phyloP scores from a whole-genome alignment of 2,329 filamentous ascomycete species.

The Pseudodiploospora longispora region DNA sequence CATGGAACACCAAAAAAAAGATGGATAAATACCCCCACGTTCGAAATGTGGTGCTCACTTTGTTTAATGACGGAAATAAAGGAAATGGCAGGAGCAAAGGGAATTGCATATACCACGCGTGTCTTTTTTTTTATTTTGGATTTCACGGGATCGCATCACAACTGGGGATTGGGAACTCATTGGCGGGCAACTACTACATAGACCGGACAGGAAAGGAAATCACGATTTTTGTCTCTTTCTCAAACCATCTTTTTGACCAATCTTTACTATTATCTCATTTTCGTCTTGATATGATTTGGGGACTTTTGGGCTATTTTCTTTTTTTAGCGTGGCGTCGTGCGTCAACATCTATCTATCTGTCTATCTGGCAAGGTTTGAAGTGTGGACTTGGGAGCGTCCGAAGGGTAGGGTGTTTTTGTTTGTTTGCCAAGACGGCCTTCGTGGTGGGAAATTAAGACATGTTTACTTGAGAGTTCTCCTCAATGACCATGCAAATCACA shows the following conservation, averaged over 20 bases:
- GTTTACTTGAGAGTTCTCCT: too few species aligned
- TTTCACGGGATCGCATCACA: slow-evolving; percentile 8
- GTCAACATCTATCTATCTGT: too few species aligned
- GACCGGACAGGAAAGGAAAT: slow-evolving; percentile 7
- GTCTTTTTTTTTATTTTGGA: neutral
- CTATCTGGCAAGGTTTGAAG: too few species aligned
- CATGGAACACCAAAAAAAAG: slow-evolving; percentile 20
- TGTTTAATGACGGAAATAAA: slow-evolving; percentile 6
- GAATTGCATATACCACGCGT: slow-evolving; percentile 11
- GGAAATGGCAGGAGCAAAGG: slow-evolving; percentile 16
- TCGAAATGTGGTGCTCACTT: slow-evolving; percentile 11
- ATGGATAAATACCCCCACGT: slow-evolving; percentile 21
- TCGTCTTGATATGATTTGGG: too few species aligned
- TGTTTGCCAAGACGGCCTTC: too few species aligned
- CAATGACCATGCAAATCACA: too few species aligned
- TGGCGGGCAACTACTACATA: slow-evolving; percentile 6
- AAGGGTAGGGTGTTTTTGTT: too few species aligned
- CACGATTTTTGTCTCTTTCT: slow-evolving; percentile 5
- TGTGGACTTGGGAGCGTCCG: too few species aligned
- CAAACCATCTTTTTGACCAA: too few species aligned
- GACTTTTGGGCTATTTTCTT: slow-evolving; percentile 1
- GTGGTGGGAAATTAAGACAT: too few species aligned
- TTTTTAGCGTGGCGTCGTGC: neutral
- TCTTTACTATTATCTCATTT: neutral
- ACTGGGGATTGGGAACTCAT: slow-evolving; percentile 4